Conservation (phyloP, 2,329 filamentous ascomycete genomes). For the Karstenula rhodostoma region DNA sequence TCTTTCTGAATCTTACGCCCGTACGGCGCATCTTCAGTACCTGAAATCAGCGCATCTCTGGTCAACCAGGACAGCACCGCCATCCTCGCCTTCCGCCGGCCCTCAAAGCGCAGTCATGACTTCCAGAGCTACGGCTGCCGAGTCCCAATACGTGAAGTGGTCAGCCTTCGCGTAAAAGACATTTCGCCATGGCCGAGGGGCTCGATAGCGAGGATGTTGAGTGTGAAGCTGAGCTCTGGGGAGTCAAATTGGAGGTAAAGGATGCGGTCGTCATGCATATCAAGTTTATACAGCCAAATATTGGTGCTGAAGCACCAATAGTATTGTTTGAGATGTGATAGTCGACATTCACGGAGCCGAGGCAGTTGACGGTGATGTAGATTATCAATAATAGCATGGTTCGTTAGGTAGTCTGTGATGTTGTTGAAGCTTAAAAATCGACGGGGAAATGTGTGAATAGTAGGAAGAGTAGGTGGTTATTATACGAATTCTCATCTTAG, state of each 20-base stretch:
- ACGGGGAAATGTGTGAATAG: no score
- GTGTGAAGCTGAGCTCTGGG: conserved; percentile 41
- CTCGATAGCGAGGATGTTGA: conserved; percentile 64
- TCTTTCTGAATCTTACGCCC: conserved; percentile 53
- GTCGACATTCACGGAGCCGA: background rate
- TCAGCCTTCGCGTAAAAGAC: conserved; percentile 46
- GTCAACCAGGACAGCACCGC: conserved; percentile 59
- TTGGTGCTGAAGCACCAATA: conserved; percentile 55
- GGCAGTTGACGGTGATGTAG: background rate
- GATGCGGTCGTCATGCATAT: conserved; percentile 61
- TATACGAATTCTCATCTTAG: no score
- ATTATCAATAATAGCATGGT: background rate
- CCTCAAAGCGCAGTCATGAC: conserved; percentile 54
- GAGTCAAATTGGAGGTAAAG: conserved; percentile 53
- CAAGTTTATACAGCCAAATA: conserved; percentile 60
- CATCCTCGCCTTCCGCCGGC: conserved; percentile 57
- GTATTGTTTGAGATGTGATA: conserved; percentile 12
- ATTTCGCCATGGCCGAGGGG: conserved; percentile 62
- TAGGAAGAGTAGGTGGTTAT: no score
- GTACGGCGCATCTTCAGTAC: conserved; percentile 54
- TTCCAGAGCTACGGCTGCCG: conserved; percentile 56
- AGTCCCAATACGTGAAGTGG: conserved; percentile 65
- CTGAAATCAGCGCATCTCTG: conserved; percentile 58
- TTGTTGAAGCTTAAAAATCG: no score
- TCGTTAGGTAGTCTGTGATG: background rate